Evolutionary conservation across 2,329 filamentous ascomycete genomes (phyloP).

Genomic region (Colletotrichum chlorophyti): DNA sequence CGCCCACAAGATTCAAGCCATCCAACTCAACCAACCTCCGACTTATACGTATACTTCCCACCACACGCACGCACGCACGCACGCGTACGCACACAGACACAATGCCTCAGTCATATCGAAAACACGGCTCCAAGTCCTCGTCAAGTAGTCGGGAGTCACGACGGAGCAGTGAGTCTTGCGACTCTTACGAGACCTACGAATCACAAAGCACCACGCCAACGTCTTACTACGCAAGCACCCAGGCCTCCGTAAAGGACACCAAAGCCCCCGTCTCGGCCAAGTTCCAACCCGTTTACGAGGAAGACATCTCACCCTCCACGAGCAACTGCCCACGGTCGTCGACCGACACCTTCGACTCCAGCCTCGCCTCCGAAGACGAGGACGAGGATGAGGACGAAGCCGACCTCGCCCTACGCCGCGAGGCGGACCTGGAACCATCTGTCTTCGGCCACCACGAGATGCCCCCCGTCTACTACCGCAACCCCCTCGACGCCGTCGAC

Average conservation of each 20-base stretch:
- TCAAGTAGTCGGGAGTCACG: constrained; percentile 48
- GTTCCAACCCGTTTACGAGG: constrained; percentile 30
- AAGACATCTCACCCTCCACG: constrained; percentile 49
- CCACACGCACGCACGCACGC: background rate
- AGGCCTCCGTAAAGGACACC: constrained; percentile 43
- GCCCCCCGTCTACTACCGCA: constrained; percentile 64
- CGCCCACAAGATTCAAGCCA: constrained; percentile 1
- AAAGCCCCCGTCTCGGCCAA: constrained; percentile 23
- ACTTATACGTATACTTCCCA: background rate
- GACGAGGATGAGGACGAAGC: constrained; percentile 60
- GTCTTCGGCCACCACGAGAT: constrained; percentile 44
- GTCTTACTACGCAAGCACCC: constrained; percentile 49
- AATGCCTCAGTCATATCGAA: constrained; percentile 43
- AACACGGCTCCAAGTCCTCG: constrained; percentile 44
- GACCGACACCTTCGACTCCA: constrained; percentile 82
- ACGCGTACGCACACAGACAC: too few relatives aligned
- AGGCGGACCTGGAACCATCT: constrained; percentile 43
- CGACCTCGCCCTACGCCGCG: constrained; percentile 37
- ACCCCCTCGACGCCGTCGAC: constrained; percentile 67
- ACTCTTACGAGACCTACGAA: constrained; percentile 48
- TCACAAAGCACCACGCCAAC: constrained; percentile 56
- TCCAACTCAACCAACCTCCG: background rate
- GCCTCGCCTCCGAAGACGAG: constrained; percentile 68
- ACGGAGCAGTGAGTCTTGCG: constrained; percentile 51
- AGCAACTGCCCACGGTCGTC: constrained; percentile 63